Evolutionary conservation across 176 grass and related monocot genomes (phyloP).

Genomic region (Hordeum vulgare): MorexV3_pseudomolecules_assembly NC_058518.1:464310473-464310972

Average conservation of each 20-base stretch:
- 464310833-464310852: constrained; percentile 14
- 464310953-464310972: constrained; percentile 50
- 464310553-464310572: not conserved
- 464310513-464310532: constrained; percentile 24
- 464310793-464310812: constrained; percentile 81
- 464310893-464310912: constrained; percentile 14
- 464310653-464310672: constrained; percentile 65
- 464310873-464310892: constrained; percentile 5
- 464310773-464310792: constrained; percentile 71
- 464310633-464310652: constrained; percentile 76
- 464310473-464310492: constrained; percentile 3
- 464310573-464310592: not conserved
- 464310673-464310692: constrained; percentile 54
- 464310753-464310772: constrained; percentile 61
- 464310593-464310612: not conserved
- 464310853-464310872: constrained; percentile 1
- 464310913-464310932: constrained; percentile 55
- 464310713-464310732: constrained; percentile 77
- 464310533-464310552: too few species aligned
- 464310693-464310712: constrained; percentile 76
- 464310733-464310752: constrained; percentile 48
- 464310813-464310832: constrained; percentile 32
- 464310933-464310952: constrained; percentile 37
- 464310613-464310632: constrained; percentile 89
- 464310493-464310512: constrained; percentile 29